Conservation (phyloP, 1,139 yeast genomes). For the Blastobotrys proliferans region DNA sequence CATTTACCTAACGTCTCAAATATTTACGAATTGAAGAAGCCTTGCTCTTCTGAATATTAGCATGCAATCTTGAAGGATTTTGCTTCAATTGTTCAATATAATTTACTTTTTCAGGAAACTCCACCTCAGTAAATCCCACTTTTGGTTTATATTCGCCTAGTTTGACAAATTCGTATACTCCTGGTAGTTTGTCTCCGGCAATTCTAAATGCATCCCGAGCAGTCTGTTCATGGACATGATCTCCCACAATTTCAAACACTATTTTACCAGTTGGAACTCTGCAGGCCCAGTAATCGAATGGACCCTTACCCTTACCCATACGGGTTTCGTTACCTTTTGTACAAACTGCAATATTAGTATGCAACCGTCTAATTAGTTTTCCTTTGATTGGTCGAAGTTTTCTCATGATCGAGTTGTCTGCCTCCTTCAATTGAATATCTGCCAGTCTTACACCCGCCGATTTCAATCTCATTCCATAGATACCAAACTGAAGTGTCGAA, state of each 20-base stretch:
- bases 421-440: constrained; percentile 90
- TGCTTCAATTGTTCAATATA: constrained; percentile 51
- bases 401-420: constrained; percentile 80
- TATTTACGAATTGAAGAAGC: constrained; percentile 34
- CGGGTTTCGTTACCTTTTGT: constrained; percentile 97
- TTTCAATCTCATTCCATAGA: constrained; percentile 80
- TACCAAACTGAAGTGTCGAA: constrained; percentile 73
- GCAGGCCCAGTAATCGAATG: constrained; percentile 95
- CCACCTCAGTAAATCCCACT: constrained; percentile 55
- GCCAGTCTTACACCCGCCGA: constrained; percentile 80
- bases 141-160: constrained; percentile 57
- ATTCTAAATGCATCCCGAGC: constrained; percentile 90
- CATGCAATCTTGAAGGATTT: constrained; percentile 58
- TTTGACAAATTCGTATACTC: constrained; percentile 80
- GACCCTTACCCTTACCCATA: constrained; percentile 99
- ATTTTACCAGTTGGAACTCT: constrained; percentile 95
- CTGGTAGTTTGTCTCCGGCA: constrained; percentile 91
- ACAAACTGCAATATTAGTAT: constrained; percentile 86
- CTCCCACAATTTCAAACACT: constrained; percentile 79
- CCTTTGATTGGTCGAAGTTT: constrained; percentile 71
- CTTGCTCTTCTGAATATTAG: constrained; percentile 36
- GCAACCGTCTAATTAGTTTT: constrained; percentile 70
- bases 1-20: constrained; percentile 27
- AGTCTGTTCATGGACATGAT: constrained; percentile 74
- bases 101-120: constrained; percentile 47